Evolutionary conservation across 2,329 filamentous ascomycete genomes (phyloP), one percentile per base, ranked within the genome.

Genomic region (Metarhizium anisopliae): DNA sequence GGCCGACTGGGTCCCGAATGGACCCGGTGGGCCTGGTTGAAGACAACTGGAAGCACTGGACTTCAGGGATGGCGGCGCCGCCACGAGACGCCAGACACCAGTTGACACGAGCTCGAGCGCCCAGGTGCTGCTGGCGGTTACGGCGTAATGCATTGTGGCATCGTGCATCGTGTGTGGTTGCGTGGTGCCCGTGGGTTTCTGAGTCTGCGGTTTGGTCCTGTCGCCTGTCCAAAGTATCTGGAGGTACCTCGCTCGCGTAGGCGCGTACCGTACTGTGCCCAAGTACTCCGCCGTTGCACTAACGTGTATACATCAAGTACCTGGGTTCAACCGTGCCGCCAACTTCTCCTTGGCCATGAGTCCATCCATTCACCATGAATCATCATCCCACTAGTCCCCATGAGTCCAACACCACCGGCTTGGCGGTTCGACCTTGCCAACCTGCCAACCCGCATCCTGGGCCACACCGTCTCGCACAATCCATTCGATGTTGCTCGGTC

Each of bases 111-210:
- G 25, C 25, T 25, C 25, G 25, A 25, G 25, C 25, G 25, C 25
- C 25, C 25, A 47, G 20, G 10, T 35, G n/a, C 42, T 11, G 53
- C 35, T 40, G 53, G 53, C 53, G 53, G 53, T 47, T 55, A 51
- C 43, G 50, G 53, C 36, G n/a, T 32, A 20, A 50, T 35, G 18
- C 4, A n/a, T 25, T 25, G 25, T 25, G 25, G 25, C 25, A 25
- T 25, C 4, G 25, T 25, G 25, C 25, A 25, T 25, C 25, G 25
- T 25, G 25, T 25, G 25, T 25, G 25, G 25, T 25, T 25, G 25
- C 25, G 25, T 25, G 25, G 25, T 25, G 25, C 25, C 25, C 25
- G 25, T 25, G 25, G 25, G 25, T 25, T 25, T 25, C 25, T 25
- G 3, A 25, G 25, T 25, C 25, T 25, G 25, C 25, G 25, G 25